Percentiles rank a stretch among this genome's conserved stretches.
phyloP scores from a whole-genome alignment of 805 yeast genomes.

The Ogataea ganodermae region DNA sequence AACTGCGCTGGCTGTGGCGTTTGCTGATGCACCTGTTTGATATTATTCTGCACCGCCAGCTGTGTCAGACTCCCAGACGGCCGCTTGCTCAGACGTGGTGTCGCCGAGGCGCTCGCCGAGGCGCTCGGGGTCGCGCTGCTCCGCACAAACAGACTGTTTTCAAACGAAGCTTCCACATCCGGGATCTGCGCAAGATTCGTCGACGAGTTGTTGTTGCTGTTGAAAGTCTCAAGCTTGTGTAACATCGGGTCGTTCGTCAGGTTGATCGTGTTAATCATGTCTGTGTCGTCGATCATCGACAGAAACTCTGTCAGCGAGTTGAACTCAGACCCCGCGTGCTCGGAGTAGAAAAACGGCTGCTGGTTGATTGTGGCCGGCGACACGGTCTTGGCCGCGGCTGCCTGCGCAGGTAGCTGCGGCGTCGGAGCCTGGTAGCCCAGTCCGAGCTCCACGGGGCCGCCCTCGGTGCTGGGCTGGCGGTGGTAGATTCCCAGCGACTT shows the following conservation, averaged over 20 bases:
- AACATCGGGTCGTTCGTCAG: slow-evolving; percentile 39
- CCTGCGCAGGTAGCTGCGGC: slow-evolving; percentile 6
- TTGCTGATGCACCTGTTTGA: slow-evolving; percentile 17
- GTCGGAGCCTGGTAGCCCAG: slow-evolving; percentile 4
- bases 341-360: slow-evolving; percentile 82
- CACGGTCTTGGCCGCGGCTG: slow-evolving; percentile 11
- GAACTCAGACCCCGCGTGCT: slow-evolving; percentile 91
- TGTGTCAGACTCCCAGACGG: slow-evolving; percentile 20
- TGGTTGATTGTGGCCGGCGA: slow-evolving; percentile 43
- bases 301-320: slow-evolving; percentile 86
- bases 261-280: slow-evolving; percentile 49
- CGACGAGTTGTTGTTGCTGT: slow-evolving; percentile 26
- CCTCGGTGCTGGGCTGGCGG: slow-evolving; percentile 12
- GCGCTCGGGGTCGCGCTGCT: neutral
- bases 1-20: slow-evolving; percentile 13
- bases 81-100: slow-evolving; percentile 13
- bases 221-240: slow-evolving; percentile 35
- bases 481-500: slow-evolving; percentile 19
- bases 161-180: slow-evolving; percentile 19
- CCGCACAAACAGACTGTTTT: slow-evolving; percentile 15
- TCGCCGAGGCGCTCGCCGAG: slow-evolving; percentile 5
- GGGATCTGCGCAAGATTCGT: slow-evolving; percentile 17
- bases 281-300: slow-evolving; percentile 87
- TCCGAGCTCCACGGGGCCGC: neutral
- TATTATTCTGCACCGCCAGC: slow-evolving; percentile 20